Conservation (phyloP, 2,329 filamentous ascomycete genomes). For the Phyllosticta citrichinensis region DNA sequence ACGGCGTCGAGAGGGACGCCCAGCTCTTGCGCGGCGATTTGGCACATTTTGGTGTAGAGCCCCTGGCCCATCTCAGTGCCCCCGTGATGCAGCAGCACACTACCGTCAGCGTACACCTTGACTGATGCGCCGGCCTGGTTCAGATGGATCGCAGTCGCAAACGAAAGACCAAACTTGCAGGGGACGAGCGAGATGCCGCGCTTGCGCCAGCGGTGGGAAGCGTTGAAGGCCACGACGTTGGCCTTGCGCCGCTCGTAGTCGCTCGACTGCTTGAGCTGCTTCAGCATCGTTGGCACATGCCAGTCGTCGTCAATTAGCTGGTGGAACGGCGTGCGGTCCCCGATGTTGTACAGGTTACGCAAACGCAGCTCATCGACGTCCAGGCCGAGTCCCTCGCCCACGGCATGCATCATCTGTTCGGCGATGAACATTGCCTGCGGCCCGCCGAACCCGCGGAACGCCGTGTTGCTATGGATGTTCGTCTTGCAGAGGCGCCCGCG, state of each 20-base stretch:
- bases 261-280: conserved; percentile 67
- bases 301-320: conserved; percentile 72
- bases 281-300: conserved; percentile 86
- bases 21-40: conserved; percentile 85
- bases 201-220: conserved; percentile 81
- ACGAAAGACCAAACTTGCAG: conserved; percentile 95
- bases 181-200: conserved; percentile 76
- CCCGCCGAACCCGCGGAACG: conserved; percentile 89
- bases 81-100: conserved; percentile 81
- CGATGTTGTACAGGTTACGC: conserved; percentile 73
- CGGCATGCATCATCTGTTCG: conserved; percentile 78
- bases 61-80: conserved; percentile 97
- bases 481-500: conserved; percentile 81
- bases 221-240: conserved; percentile 68
- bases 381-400: conserved; percentile 79
- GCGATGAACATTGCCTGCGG: conserved; percentile 91
- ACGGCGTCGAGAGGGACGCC: conserved; percentile 71
- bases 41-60: conserved; percentile 89
- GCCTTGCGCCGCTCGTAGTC: conserved; percentile 60
- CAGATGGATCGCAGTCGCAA: conserved; percentile 76
- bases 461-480: conserved; percentile 93
- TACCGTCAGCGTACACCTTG: conserved; percentile 93
- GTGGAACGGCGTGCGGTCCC: conserved; percentile 79
- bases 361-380: conserved; percentile 68
- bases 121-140: conserved; percentile 91